phyloP scores from a whole-genome alignment of 768 basidiomycete species.

The Infundibulicybe gibba region DNA sequence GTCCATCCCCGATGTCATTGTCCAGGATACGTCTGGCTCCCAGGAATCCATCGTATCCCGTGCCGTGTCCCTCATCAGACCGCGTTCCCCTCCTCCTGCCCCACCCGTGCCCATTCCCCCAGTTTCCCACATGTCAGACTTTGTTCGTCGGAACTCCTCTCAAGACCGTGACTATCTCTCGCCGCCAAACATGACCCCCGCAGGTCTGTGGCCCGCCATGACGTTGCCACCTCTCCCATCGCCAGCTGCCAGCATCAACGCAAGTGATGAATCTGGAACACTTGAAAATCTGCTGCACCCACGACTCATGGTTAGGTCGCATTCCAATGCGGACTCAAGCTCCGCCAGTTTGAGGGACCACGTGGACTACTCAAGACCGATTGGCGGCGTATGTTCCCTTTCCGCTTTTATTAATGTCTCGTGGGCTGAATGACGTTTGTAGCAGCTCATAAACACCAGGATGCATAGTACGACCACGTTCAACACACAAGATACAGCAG shows the following conservation, averaged over 20 bases:
- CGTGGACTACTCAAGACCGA: constrained; percentile 27
- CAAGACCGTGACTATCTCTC: no score
- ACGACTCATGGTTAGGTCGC: constrained; percentile 12
- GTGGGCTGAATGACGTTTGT: not conserved
- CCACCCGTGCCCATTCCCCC: not conserved
- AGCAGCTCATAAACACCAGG: not conserved
- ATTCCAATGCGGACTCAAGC: constrained; percentile 21
- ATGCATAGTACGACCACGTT: constrained; percentile 1
- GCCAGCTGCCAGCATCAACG: constrained; percentile 11
- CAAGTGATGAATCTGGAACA: constrained; percentile 22
- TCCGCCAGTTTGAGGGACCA: constrained; percentile 32
- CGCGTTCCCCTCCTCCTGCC: not conserved
- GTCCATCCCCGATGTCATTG: not conserved
- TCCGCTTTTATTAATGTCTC: not conserved
- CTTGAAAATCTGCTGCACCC: constrained; percentile 27
- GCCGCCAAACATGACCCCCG: not conserved
- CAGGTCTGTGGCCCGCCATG: constrained; percentile 18
- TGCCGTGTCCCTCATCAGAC: not conserved
- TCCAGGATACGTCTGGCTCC: not conserved
- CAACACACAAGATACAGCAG: not conserved
- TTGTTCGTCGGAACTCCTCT: no score
- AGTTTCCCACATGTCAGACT: no score
- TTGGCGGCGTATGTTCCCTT: constrained; percentile 2
- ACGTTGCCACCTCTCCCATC: constrained; percentile 21
- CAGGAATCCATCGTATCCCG: not conserved